These are phyloP conservation scores for Triticum turgidum DNA, from an alignment of 176 grass and related monocot genomes.

Conservation along the genomic window DNA sequence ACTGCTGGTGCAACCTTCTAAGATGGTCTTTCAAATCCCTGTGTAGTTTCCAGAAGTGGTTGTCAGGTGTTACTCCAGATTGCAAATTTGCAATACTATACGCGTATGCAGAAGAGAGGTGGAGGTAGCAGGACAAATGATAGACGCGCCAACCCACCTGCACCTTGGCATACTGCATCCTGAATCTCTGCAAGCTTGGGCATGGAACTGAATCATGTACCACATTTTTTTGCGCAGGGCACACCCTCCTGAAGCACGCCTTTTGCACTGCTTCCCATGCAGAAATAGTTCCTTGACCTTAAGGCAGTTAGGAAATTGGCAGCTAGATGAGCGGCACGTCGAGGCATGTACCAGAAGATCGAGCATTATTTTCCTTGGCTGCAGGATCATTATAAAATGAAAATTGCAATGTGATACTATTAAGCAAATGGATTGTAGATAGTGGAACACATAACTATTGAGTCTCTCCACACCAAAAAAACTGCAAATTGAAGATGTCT, in stretches of 20 bases:
- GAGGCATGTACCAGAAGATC: constrained; percentile 82
- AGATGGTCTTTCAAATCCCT: constrained; percentile 97
- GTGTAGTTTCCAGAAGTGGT: constrained; percentile 23
- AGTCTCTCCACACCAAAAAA: not conserved
- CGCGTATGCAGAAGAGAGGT: not conserved
- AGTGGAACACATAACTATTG: not conserved
- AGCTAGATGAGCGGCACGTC: constrained; percentile 53
- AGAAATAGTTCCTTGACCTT: constrained; percentile 82
- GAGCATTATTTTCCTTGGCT: constrained; percentile 74
- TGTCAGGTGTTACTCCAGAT: not conserved
- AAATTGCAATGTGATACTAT: not conserved
- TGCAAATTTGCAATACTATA: not conserved
- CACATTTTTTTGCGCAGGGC: constrained; percentile 75
- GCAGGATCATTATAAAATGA: constrained; percentile 28
- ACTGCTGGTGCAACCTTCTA: constrained; percentile 91
- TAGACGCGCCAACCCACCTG: constrained; percentile 55
- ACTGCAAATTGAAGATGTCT: not conserved
- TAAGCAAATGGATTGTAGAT: not conserved
- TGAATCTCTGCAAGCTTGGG: constrained; percentile 89
- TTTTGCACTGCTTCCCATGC: constrained; percentile 71
- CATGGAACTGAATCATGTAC: constrained; percentile 85
- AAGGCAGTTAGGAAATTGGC: constrained; percentile 65
- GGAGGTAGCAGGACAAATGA: not conserved
- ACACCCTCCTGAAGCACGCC: constrained; percentile 75
- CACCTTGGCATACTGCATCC: constrained; percentile 80